phyloP scores from a whole-genome alignment of 257 asterid genomes.

The Cynanchum wilfordii region DNA sequence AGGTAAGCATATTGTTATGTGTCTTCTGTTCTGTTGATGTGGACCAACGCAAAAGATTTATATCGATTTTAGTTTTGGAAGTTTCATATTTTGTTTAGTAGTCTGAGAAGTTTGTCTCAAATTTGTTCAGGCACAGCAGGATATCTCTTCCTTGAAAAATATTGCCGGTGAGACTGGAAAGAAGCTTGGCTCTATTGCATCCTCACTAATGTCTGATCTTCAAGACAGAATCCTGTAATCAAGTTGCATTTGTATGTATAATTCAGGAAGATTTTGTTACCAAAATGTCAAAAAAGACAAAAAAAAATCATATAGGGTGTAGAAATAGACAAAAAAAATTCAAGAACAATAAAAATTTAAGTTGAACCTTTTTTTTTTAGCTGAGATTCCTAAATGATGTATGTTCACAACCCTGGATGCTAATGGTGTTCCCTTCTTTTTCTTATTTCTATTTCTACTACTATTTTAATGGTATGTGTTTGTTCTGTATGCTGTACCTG shows the following conservation, averaged over 20 bases:
- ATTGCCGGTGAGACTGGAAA: constrained; percentile 98
- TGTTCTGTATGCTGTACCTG: not conserved
- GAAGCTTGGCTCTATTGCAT: constrained; percentile 70
- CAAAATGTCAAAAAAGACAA: constrained; percentile 8
- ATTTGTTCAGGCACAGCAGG: constrained; percentile 79
- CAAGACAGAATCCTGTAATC: constrained; percentile 88
- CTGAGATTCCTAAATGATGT: not conserved
- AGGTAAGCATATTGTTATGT: constrained; percentile 39
- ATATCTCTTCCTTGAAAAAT: constrained; percentile 76
- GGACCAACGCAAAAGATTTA: not conserved
- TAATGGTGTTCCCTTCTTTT: not conserved
- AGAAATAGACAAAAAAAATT: constrained; percentile 12
- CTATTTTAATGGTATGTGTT: not conserved
- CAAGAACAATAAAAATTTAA: not conserved
- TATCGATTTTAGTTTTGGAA: not conserved
- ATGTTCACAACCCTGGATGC: not conserved
- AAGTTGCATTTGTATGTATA: constrained; percentile 20
- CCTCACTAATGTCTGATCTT: constrained; percentile 69
- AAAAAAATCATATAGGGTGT: constrained; percentile 20
- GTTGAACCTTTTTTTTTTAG: not conserved
- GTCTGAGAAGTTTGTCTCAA: not conserved
- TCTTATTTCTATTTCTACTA: too few relatives aligned
- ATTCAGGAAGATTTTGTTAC: constrained; percentile 27
- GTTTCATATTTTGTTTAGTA: not conserved
- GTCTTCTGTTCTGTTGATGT: not conserved